Conservation (phyloP, 352 stramenopile genomes). For the Vaucheria bursata region DNA sequence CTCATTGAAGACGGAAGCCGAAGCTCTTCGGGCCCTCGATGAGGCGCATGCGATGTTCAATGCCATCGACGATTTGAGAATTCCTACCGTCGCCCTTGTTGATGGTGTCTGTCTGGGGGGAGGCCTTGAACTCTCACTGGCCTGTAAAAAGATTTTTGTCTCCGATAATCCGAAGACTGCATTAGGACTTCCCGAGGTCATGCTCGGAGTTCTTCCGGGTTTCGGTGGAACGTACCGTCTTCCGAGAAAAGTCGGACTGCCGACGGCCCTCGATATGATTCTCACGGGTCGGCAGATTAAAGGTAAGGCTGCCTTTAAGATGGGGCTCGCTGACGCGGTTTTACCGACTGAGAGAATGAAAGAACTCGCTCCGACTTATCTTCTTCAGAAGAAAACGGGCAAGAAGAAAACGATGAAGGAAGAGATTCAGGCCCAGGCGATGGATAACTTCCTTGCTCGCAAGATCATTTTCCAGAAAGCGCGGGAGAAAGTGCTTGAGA, state of each 20-base stretch:
- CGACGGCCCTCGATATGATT: not conserved
- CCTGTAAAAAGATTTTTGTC: not conserved
- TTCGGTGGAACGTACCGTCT: not conserved
- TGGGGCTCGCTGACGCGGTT: not conserved
- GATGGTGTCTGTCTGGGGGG: not conserved
- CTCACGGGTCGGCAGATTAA: not conserved
- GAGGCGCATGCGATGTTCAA: not conserved
- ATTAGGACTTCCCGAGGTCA: not conserved
- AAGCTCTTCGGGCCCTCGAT: not conserved
- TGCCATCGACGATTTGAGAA: not conserved
- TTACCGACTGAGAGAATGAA: not conserved
- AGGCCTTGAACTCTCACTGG: not conserved
- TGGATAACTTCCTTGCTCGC: not conserved
- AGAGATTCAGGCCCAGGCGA: not conserved
- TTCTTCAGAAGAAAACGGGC: not conserved
- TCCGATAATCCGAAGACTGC: not conserved
- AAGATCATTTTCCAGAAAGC: not conserved
- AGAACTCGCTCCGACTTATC: not conserved
- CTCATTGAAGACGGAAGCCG: not conserved
- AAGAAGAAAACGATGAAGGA: not conserved
- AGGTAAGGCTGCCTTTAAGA: not conserved
- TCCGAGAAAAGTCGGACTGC: not conserved
- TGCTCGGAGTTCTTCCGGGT: not conserved
- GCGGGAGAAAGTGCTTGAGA: not conserved
- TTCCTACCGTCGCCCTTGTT: not conserved